Conservation (phyloP, 805 yeast genomes). For the Metschnikowia aberdeeniae region DNA sequence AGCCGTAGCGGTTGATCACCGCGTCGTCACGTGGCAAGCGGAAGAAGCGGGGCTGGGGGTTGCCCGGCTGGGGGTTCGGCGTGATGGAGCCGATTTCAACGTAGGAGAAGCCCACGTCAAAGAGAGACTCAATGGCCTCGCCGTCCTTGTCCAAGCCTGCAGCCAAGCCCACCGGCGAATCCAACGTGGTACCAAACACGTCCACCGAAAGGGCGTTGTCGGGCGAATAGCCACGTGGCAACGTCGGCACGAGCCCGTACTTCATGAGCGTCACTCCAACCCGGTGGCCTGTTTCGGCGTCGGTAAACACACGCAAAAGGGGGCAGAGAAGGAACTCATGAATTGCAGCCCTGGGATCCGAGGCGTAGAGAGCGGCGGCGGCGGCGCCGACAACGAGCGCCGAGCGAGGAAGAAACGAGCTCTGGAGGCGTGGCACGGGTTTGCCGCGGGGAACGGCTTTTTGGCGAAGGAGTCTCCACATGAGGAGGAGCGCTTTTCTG, state of each 20-base stretch:
- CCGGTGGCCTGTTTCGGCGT: slow-evolving; percentile 84
- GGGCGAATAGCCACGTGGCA: slow-evolving; percentile 24
- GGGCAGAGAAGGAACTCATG: slow-evolving; percentile 85
- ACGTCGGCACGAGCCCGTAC: slow-evolving; percentile 61
- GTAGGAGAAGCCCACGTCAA: slow-evolving; percentile 76
- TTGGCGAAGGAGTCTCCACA: slow-evolving; percentile 1
- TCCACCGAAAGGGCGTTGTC: slow-evolving; percentile 54
- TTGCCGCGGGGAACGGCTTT: background rate
- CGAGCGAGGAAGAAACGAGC: slow-evolving; percentile 19
- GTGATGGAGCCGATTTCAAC: slow-evolving; percentile 93
- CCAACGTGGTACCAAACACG: slow-evolving; percentile 63
- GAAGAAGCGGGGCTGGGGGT: slow-evolving; percentile 89
- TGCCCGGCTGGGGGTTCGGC: slow-evolving; percentile 91
- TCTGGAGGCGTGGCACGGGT: slow-evolving; percentile 7
- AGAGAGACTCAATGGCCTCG: slow-evolving; percentile 80
- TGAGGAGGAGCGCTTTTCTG: background rate
- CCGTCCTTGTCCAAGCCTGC: slow-evolving; percentile 96
- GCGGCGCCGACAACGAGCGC: slow-evolving; percentile 9
- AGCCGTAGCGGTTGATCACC: slow-evolving; percentile 91
- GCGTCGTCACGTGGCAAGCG: slow-evolving; percentile 82
- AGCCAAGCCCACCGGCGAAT: slow-evolving; percentile 85
- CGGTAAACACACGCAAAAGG: slow-evolving; percentile 58
- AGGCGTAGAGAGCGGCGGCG: slow-evolving; percentile 40
- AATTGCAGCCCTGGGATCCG: slow-evolving; percentile 77
- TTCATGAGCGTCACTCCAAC: slow-evolving; percentile 69